Conservation (phyloP, 441 rosid species). For the Viola pubescens region DNA sequence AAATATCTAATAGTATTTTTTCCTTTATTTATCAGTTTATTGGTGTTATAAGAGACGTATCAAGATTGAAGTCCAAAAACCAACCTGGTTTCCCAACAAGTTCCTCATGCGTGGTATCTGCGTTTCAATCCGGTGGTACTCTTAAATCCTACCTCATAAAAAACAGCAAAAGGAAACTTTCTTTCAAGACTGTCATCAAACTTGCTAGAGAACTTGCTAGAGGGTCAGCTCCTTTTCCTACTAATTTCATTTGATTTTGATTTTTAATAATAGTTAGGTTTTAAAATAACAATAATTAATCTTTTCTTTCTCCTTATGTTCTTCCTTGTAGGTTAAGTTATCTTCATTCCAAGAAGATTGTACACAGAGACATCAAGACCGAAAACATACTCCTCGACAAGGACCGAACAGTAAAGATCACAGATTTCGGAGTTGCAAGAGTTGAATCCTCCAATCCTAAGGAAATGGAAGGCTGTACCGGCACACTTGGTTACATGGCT, state of each 20-base stretch:
- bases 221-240: slow-evolving; percentile 35
- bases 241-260: not conserved
- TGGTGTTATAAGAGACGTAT: too few species aligned
- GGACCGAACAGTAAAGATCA: slow-evolving; percentile 55
- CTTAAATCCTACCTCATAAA: slow-evolving; percentile 55
- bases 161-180: slow-evolving; percentile 61
- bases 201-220: slow-evolving; percentile 72
- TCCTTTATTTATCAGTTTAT: too few species aligned
- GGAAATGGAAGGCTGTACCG: slow-evolving; percentile 87
- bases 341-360: slow-evolving; percentile 75
- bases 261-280: not conserved
- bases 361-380: slow-evolving; percentile 84
- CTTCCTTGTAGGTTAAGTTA: slow-evolving; percentile 53
- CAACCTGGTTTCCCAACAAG: slow-evolving; percentile 49
- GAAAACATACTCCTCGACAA: slow-evolving; percentile 75
- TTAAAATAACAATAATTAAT: not conserved
- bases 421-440: slow-evolving; percentile 82
- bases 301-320: not conserved
- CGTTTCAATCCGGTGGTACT: slow-evolving; percentile 60
- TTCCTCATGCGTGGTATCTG: slow-evolving; percentile 65
- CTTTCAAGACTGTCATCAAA: slow-evolving; percentile 65
- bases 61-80: slow-evolving; percentile 47
- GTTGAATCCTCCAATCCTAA: slow-evolving; percentile 67
- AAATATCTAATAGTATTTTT: not conserved
- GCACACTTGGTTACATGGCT: slow-evolving; percentile 92